Evolutionary conservation across 306 rosid genomes (phyloP).

Genomic region (Acmispon strigosus): DNA sequence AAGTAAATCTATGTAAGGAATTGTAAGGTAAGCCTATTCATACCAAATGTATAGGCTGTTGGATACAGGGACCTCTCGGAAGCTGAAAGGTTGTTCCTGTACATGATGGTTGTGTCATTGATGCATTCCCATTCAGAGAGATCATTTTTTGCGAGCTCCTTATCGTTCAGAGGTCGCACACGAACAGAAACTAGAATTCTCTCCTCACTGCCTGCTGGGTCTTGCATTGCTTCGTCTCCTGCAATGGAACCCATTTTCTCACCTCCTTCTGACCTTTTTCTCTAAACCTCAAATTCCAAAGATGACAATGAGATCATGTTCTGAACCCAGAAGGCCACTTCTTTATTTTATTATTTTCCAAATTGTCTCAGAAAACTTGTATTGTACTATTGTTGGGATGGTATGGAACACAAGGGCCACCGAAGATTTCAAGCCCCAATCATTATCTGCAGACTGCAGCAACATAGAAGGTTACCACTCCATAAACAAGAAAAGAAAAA

Average conservation of each 20-base stretch:
- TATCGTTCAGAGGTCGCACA: constrained; percentile 74
- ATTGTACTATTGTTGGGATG: constrained; percentile 17
- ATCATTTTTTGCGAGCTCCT: constrained; percentile 59
- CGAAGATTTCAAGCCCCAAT: constrained; percentile 40
- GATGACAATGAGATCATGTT: constrained; percentile 19
- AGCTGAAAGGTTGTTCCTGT: constrained; percentile 70
- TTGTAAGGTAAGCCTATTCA: constrained; percentile 15
- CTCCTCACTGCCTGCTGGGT: constrained; percentile 39
- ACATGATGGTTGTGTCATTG: constrained; percentile 66
- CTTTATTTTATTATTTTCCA: constrained; percentile 22
- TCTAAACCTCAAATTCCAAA: constrained; percentile 30
- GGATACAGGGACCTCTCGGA: constrained; percentile 92
- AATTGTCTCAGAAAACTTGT: constrained; percentile 14
- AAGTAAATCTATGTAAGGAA: neutral
- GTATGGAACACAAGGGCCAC: constrained; percentile 32
- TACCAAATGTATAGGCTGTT: constrained; percentile 83
- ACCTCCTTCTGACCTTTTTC: constrained; percentile 13
- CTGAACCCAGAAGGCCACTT: constrained; percentile 23
- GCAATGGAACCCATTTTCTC: constrained; percentile 58
- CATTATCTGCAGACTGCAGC: constrained; percentile 57
- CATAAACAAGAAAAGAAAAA: constrained; percentile 16
- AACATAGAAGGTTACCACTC: constrained; percentile 34
- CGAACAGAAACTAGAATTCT: constrained; percentile 85
- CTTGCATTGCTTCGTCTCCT: constrained; percentile 49
- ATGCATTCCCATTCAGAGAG: constrained; percentile 95